Conservation (phyloP, 805 yeast genomes). For the Danielozyma ontarioensis region DNA sequence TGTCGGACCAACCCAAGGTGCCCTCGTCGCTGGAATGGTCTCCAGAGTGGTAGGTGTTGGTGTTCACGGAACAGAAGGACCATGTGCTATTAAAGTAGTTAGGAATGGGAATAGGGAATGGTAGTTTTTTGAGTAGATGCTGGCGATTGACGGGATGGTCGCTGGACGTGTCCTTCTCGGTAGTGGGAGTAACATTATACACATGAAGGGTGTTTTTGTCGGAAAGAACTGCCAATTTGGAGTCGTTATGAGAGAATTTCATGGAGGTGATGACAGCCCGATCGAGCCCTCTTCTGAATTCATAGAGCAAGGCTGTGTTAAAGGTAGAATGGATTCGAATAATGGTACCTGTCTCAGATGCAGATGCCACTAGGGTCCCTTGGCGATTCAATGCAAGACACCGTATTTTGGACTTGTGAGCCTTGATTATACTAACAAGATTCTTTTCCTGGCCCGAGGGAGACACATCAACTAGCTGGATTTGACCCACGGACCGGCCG, state of each 20-base stretch:
- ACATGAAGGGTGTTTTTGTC: constrained; percentile 89
- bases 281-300: constrained; percentile 87
- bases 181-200: constrained; percentile 45
- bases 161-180: neutral
- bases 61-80: constrained; percentile 77
- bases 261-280: constrained; percentile 76
- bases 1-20: constrained; percentile 67
- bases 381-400: constrained; percentile 58
- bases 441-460: constrained; percentile 60
- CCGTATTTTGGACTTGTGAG: constrained; percentile 65
- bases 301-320: constrained; percentile 67
- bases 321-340: constrained; percentile 67
- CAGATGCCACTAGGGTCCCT: constrained; percentile 72
- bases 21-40: constrained; percentile 25
- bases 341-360: constrained; percentile 78
- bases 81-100: constrained; percentile 78
- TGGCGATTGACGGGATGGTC: constrained; percentile 42
- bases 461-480: constrained; percentile 72
- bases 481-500: constrained; percentile 68
- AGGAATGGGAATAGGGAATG: constrained; percentile 54
- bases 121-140: constrained; percentile 61
- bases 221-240: constrained; percentile 75
- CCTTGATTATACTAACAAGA: constrained; percentile 64
- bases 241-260: constrained; percentile 75
- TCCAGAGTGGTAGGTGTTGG: constrained; percentile 34